phyloP scores from a whole-genome alignment of 768 basidiomycete genomes.

The Suillus alpinus region DNA sequence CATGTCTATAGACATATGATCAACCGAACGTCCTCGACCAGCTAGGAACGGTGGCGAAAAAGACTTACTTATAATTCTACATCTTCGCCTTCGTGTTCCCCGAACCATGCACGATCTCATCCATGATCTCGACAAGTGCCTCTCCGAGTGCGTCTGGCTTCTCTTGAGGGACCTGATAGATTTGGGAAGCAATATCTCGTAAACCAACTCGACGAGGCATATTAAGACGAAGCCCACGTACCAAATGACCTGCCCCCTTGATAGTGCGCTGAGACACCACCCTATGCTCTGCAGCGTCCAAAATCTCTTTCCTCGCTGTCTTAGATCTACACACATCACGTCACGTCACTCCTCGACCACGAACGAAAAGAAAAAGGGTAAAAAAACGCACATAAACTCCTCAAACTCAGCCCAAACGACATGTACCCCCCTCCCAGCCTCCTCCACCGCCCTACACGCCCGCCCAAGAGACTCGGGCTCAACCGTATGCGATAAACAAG shows the following conservation, averaged over 20 bases:
- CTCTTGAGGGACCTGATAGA: slow-evolving; percentile 24
- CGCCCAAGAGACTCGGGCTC: slow-evolving; percentile 20
- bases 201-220: background rate
- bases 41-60: background rate
- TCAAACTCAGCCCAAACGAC: slow-evolving; percentile 29
- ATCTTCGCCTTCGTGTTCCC: background rate
- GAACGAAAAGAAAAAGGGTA: background rate
- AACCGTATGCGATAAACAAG: slow-evolving; percentile 24
- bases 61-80: background rate
- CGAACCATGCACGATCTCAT: background rate
- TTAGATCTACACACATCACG: slow-evolving; percentile 17
- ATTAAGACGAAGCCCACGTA: slow-evolving; percentile 6
- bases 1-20: background rate
- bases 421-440: slow-evolving; percentile 18
- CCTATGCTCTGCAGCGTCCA: slow-evolving; percentile 24
- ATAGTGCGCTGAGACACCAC: slow-evolving; percentile 20
- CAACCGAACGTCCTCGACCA: background rate
- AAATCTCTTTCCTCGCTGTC: slow-evolving; percentile 23
- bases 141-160: slow-evolving; percentile 28
- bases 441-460: slow-evolving; percentile 15
- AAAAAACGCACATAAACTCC: slow-evolving; percentile 24
- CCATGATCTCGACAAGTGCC: slow-evolving; percentile 23
- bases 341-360: background rate
- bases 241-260: slow-evolving; percentile 29
- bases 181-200: background rate